These are phyloP conservation scores for Cotoneaster glaucophyllus DNA, from an alignment of 306 rosid genomes.

Conservation along the genomic window DNA sequence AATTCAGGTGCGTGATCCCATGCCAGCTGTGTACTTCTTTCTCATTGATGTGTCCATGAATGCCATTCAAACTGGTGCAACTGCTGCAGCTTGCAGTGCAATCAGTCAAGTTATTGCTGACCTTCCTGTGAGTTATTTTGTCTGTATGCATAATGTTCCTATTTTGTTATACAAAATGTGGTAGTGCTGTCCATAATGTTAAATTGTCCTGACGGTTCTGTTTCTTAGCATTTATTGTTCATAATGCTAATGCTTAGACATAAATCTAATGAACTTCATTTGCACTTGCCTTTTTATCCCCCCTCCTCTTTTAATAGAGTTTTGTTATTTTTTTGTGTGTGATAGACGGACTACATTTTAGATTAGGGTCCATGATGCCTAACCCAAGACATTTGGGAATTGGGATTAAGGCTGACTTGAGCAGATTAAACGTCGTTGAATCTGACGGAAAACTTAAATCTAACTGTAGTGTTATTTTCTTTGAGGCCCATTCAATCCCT, in stretches of 20 bases:
- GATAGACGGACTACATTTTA: not conserved
- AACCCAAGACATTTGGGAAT: not conserved
- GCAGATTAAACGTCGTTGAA: too few relatives aligned
- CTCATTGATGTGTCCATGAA: conserved; percentile 96
- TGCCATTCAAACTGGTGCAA: conserved; percentile 95
- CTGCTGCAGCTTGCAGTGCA: conserved; percentile 99
- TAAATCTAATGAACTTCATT: not conserved
- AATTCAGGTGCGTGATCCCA: conserved; percentile 88
- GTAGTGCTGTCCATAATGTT: not conserved
- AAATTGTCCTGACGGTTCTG: not conserved
- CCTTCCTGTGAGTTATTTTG: conserved; percentile 73
- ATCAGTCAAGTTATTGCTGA: conserved; percentile 85
- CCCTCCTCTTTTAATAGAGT: not conserved
- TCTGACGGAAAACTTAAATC: too few relatives aligned
- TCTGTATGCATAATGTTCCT: conserved; percentile 3
- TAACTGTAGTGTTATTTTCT: too few relatives aligned
- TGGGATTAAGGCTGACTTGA: too few relatives aligned
- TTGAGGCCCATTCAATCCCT: too few relatives aligned
- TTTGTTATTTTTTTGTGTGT: not conserved
- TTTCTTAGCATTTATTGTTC: not conserved
- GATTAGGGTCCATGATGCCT: not conserved
- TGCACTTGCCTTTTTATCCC: not conserved
- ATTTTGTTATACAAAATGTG: not conserved
- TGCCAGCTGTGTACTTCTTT: conserved; percentile 94
- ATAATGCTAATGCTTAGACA: not conserved